Base-by-base conservation (phyloP, 2,329 filamentous ascomycete species). In the Cladosporium cucumerinum region DNA sequence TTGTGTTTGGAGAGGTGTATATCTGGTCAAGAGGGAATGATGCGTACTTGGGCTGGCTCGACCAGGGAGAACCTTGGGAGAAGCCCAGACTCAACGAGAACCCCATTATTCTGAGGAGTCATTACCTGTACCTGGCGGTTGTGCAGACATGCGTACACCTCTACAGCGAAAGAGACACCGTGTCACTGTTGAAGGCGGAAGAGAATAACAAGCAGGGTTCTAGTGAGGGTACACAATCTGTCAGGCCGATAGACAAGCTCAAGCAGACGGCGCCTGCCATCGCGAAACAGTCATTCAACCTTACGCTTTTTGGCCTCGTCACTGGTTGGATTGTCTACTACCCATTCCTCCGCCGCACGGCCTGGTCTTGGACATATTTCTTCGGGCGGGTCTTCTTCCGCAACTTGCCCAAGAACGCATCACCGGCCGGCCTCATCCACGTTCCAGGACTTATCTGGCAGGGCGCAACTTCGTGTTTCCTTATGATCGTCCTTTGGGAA, bases 41-140 rank as follows among this genome's bases (percentile, higher is more conserved):
- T 79, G 46, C 83, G 85, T 61, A 87, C 88, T 82, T 97, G 62
- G 84, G 85, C 68, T 91, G 90, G 85, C 87, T 96, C 69, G 90
- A 89, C 63, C 84, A 87, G 69, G 86, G 84, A 66, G 87, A 86
- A 76, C 74, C 79, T 12, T 82, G 84, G 69, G 91, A 95, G 75
- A 85, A 93, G 39, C 84, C 89, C 23, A 84, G 87, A 61, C 79
- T 97, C 65, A 98, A 98, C 75, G 94, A 98, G 81, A 86, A 90
- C 69, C 89, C 92, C 0, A 84, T 98, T 28, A 95, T 93, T 74
- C 81, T 97, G 59, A 87, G 91, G 36, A 86, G 85, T 66, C 87
- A 90, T 72, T 86, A 95, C 69, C 74, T 88, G 3, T 76, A 88
- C 0, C 82, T 95, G 51, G 91, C 90, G 4, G 65, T 90, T 11